Evolutionary conservation across 441 rosid genomes (phyloP).

Genomic region (Caryocar brasiliense): DNA sequence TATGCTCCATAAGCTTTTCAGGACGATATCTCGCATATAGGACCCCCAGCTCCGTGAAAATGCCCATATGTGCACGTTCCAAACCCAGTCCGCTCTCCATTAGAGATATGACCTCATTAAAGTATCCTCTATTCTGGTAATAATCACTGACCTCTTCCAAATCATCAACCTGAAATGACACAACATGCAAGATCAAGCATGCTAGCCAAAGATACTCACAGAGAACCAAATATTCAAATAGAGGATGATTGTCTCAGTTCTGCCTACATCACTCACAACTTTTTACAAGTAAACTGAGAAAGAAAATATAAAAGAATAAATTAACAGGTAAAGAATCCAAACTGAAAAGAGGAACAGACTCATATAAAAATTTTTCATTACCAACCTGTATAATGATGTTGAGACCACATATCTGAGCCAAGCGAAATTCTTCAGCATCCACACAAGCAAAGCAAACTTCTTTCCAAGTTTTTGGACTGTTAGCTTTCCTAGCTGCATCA

Average conservation of each 20-base stretch:
- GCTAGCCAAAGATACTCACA: too few species aligned
- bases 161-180: constrained; percentile 75
- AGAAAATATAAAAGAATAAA: too few species aligned
- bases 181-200: too few species aligned
- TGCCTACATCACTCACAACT: too few species aligned
- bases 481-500: constrained; percentile 98
- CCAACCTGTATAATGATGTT: constrained; percentile 97
- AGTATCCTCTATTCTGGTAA: constrained; percentile 98
- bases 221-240: too few species aligned
- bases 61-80: constrained; percentile 99
- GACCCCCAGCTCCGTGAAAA: constrained; percentile 97
- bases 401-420: constrained; percentile 98
- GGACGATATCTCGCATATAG: constrained; percentile 95
- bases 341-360: too few species aligned
- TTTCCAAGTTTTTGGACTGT: constrained; percentile 99
- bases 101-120: constrained; percentile 90
- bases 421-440: constrained; percentile 97
- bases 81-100: constrained; percentile 99
- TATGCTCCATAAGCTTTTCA: constrained; percentile 99
- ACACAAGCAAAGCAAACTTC: constrained; percentile 99
- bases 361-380: neutral
- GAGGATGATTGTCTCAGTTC: too few species aligned
- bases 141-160: constrained; percentile 95
- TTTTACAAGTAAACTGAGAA: too few species aligned
- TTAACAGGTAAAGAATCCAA: too few species aligned